Base-by-base conservation (phyloP, 2,329 filamentous ascomycete genomes). In the Penicillium paneum region DNA sequence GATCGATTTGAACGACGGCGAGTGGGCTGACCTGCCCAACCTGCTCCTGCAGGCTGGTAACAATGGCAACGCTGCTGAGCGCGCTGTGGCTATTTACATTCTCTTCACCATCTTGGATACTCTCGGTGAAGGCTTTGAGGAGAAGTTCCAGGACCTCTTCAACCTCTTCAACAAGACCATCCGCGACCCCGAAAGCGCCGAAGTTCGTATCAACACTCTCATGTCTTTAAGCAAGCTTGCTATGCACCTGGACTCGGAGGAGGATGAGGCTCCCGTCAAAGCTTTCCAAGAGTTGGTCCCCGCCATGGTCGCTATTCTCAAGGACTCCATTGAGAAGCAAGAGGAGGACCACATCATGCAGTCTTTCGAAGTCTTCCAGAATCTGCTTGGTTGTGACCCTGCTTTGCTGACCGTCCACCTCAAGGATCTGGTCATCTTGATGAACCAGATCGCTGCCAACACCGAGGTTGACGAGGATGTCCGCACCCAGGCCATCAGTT, bases 341-440 rank as follows among this genome's bases (percentile, higher is more conserved):
- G 89, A 97, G 65, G 92, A 97, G 65, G 92, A 96, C 70, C 88
- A 89, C 71, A 87, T 89, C 64, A 90, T 93, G 80, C 87, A 93
- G 70, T 85, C 91, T 26, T 99, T 97, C 66, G 94, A 97, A 72
- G 91, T 96, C 63, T 96, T 97, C 83, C 94, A 97, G 79, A 94
- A 90, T 47, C 87, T 97, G 67, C 83, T 99, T 50, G 89, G 89
- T 60, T 96, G 91, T 72, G 93, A 97, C 71, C 88, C 90, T 29
- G 84, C 90, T 43, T 83, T 97, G 47, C 79, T 97, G 49, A 89
- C 87, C 62, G 81, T 84, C 52, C 92, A 97, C 77, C 90, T 99
- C 69, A 90, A 88, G 71, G 91, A 97, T 67, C 83, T 99, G 8
- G 82, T 97, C 57, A 84, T 89, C 64, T 96, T 97, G 80, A 97